A percentile compares a stretch with the other conserved stretches of the same genome.
Evolutionary conservation across 106 monocot species (phyloP).

Genomic region (Acanthochlamys bracteata): DNA sequence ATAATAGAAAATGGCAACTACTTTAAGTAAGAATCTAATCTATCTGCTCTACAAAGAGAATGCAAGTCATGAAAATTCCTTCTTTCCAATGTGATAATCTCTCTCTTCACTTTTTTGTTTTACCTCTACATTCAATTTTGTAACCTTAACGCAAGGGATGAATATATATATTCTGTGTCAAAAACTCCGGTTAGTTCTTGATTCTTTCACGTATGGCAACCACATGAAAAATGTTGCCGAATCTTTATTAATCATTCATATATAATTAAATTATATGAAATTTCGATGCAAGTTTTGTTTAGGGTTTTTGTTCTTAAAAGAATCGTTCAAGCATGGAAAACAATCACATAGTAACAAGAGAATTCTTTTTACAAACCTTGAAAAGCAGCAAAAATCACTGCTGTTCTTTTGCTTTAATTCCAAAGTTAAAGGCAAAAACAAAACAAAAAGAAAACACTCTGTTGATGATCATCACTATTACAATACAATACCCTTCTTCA

Average conservation of each 20-base stretch:
- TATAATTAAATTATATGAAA: too few species aligned
- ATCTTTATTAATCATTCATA: too few species aligned
- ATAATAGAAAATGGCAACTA: constrained; percentile 9
- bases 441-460: neutral
- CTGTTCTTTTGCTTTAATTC: constrained; percentile 25
- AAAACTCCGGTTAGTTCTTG: too few species aligned
- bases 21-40: constrained; percentile 5
- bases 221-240: too few species aligned
- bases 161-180: too few species aligned
- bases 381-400: constrained; percentile 27
- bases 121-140: neutral
- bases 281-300: too few species aligned
- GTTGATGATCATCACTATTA: constrained; percentile 19
- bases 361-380: neutral
- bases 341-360: neutral
- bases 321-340: neutral
- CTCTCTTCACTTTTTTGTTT: neutral
- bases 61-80: constrained; percentile 3
- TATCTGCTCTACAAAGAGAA: constrained; percentile 12
- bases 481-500: neutral
- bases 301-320: neutral
- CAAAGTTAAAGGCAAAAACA: constrained; percentile 19
- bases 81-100: neutral
- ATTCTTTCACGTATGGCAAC: too few species aligned
- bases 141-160: too few species aligned